Percentiles rank a stretch among this genome's conserved stretches.
These are phyloP conservation scores for Biscogniauxia mediterranea DNA, from an alignment of 2,329 filamentous ascomycete species.

Conservation along the genomic window DNA sequence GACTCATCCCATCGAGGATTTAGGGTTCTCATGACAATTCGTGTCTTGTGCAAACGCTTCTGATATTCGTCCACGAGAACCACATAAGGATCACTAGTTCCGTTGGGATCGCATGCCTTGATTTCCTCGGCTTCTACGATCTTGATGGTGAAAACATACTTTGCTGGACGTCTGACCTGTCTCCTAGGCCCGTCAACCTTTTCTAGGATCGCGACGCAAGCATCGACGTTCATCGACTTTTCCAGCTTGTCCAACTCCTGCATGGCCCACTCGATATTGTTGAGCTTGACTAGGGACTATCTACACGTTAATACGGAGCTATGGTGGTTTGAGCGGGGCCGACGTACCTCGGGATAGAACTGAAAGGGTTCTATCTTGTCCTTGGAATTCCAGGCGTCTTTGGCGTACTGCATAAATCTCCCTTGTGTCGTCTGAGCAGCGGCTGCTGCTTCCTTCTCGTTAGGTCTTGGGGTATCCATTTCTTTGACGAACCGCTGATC, in stretches of 20 bases:
- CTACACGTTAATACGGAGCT: conserved; percentile 28
- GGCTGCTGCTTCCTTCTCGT: conserved; percentile 69
- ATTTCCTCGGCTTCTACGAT: conserved; percentile 97
- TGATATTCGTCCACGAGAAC: conserved; percentile 97
- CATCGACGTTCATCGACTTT: conserved; percentile 85
- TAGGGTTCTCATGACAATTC: conserved; percentile 84
- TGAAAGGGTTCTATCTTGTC: conserved; percentile 96
- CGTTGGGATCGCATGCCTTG: conserved; percentile 95
- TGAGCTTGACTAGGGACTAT: conserved; percentile 94
- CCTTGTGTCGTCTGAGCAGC: conserved; percentile 81
- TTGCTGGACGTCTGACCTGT: conserved; percentile 65
- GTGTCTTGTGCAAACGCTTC: conserved; percentile 91
- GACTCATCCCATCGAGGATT: conserved; percentile 98
- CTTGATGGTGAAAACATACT: conserved; percentile 98
- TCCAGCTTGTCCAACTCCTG: conserved; percentile 89
- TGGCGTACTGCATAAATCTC: conserved; percentile 88
- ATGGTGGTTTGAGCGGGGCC: conserved; percentile 17
- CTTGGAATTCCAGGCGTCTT: conserved; percentile 87
- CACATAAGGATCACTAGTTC: conserved; percentile 93
- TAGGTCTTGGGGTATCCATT: conserved; percentile 88
- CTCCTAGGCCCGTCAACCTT: conserved; percentile 70
- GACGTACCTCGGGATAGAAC: conserved; percentile 80
- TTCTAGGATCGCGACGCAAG: conserved; percentile 78
- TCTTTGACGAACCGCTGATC: conserved; percentile 84
- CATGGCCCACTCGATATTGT: conserved; percentile 95